Percentiles rank a stretch among this genome's conserved stretches.
Conservation (phyloP, 1,284 basidiomycete genomes). For the Pseudozyma sp. region DNA sequence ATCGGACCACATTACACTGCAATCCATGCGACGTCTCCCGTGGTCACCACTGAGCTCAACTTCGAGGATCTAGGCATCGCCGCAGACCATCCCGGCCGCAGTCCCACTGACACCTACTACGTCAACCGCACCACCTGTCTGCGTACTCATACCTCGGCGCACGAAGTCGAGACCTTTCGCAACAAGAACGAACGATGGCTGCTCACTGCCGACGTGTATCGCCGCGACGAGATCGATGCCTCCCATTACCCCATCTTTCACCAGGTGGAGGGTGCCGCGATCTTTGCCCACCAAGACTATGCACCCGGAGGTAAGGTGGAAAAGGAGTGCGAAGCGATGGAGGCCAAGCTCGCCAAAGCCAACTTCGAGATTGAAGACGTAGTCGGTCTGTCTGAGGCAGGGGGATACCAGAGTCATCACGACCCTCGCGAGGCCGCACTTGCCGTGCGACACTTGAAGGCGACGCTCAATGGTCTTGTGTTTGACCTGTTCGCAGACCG, state of each 20-base stretch:
- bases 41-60: slow-evolving; percentile 91
- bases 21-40: slow-evolving; percentile 79
- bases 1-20: slow-evolving; percentile 72
- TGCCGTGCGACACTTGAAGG: slow-evolving; percentile 86
- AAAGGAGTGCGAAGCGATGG: slow-evolving; percentile 76
- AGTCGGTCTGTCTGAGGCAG: slow-evolving; percentile 77
- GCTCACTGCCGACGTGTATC: slow-evolving; percentile 96
- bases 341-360: slow-evolving; percentile 69
- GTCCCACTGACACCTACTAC: slow-evolving; percentile 93
- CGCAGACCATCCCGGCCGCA: slow-evolving; percentile 89
- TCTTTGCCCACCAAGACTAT: slow-evolving; percentile 73
- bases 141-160: slow-evolving; percentile 95
- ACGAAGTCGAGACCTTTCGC: slow-evolving; percentile 92
- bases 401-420: slow-evolving; percentile 84
- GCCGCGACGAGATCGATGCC: slow-evolving; percentile 96
- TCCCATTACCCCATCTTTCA: slow-evolving; percentile 99
- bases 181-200: slow-evolving; percentile 84
- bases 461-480: slow-evolving; percentile 88
- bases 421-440: slow-evolving; percentile 72
- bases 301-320: slow-evolving; percentile 70
- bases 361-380: slow-evolving; percentile 85
- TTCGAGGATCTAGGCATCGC: slow-evolving; percentile 98
- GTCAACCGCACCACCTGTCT: slow-evolving; percentile 90
- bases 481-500: slow-evolving; percentile 78
- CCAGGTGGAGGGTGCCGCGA: slow-evolving; percentile 94